Percentiles rank a stretch among this genome's conserved stretches.
Evolutionary conservation across 2,329 filamentous ascomycete species (phyloP).

Genomic region (Paramyrothecium sp.): DNA sequence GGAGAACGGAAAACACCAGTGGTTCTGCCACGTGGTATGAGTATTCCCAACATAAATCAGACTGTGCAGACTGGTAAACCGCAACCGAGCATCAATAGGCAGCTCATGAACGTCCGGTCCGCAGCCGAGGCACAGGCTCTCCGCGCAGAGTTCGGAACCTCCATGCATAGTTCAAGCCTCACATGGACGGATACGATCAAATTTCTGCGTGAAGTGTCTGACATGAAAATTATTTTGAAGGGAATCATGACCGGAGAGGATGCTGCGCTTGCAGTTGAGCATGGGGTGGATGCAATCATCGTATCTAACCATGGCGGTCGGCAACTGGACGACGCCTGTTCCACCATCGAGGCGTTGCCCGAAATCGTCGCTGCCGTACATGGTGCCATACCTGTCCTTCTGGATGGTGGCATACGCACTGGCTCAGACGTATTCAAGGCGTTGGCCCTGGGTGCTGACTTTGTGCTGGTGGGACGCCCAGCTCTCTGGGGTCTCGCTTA

Average conservation of each 20-base stretch:
- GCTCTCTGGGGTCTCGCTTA: conserved; percentile 13
- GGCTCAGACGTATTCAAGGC: conserved; percentile 34
- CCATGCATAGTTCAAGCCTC: conserved; percentile 16
- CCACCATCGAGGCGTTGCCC: conserved; percentile 25
- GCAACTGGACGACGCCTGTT: conserved; percentile 27
- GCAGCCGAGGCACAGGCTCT: conserved; percentile 14
- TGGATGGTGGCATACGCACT: conserved; percentile 32
- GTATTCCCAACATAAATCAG: conserved; percentile 16
- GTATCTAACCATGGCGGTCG: conserved; percentile 33
- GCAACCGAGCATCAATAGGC: conserved; percentile 8
- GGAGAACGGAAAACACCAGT: conserved; percentile 23
- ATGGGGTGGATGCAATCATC: conserved; percentile 26
- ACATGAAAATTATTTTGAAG: conserved; percentile 23
- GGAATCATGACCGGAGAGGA: conserved; percentile 29
- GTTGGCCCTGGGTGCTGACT: conserved; percentile 29
- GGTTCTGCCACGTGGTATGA: conserved; percentile 16
- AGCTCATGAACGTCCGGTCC: conserved; percentile 16
- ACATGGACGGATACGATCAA: conserved; percentile 18
- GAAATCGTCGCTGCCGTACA: conserved; percentile 22
- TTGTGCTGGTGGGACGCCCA: conserved; percentile 12
- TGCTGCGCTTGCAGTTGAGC: conserved; percentile 21
- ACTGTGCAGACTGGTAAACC: conserved; percentile 6
- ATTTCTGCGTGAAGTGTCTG: conserved; percentile 17
- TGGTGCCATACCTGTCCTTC: conserved; percentile 18
- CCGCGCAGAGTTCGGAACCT: conserved; percentile 8